Percentiles rank a stretch among this genome's conserved stretches.
These are phyloP conservation scores for Ganoderma sp. DNA, from an alignment of 1,284 basidiomycete genomes.

Conservation along the genomic window DNA sequence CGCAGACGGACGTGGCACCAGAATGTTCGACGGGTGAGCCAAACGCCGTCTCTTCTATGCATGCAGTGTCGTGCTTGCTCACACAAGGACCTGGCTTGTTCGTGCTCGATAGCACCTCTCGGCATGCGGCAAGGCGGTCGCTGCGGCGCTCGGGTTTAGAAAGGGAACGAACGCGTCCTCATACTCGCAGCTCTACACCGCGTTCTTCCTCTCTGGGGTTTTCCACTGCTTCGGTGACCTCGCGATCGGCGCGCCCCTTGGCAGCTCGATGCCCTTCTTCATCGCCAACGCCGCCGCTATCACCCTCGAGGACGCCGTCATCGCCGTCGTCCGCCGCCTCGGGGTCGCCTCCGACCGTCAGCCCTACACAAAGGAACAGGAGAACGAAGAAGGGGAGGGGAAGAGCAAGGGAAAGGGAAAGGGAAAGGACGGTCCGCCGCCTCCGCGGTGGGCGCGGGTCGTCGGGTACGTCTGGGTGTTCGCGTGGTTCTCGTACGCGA, in stretches of 20 bases:
- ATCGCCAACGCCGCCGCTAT: conserved; percentile 19
- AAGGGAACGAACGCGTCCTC: conserved; percentile 8
- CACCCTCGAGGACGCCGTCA: conserved; percentile 21
- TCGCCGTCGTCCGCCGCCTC: conserved; percentile 14
- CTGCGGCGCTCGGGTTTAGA: too few relatives aligned
- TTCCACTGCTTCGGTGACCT: conserved; percentile 25
- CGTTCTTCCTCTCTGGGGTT: conserved; percentile 24
- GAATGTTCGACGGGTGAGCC: conserved; percentile 26
- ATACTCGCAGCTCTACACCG: conserved; percentile 23
- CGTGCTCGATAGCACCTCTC: conserved; percentile 17
- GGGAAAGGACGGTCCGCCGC: conserved; percentile 12
- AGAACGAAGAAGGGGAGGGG: not conserved
- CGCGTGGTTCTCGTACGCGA: conserved; percentile 23
- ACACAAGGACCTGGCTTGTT: not conserved
- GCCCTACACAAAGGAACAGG: not conserved
- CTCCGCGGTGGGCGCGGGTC: conserved; percentile 8
- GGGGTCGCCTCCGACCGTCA: conserved; percentile 1
- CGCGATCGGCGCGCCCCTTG: conserved; percentile 17
- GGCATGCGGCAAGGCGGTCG: too few relatives aligned
- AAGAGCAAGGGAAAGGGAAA: not conserved
- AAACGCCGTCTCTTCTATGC: not conserved
- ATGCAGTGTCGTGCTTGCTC: conserved; percentile 22
- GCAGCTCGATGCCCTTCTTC: conserved; percentile 19
- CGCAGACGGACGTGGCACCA: conserved; percentile 44
- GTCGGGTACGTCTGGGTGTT: conserved; percentile 26